phyloP scores from a whole-genome alignment of 1,139 yeast genomes.

The Hanseniaspora gamundiae region DNA sequence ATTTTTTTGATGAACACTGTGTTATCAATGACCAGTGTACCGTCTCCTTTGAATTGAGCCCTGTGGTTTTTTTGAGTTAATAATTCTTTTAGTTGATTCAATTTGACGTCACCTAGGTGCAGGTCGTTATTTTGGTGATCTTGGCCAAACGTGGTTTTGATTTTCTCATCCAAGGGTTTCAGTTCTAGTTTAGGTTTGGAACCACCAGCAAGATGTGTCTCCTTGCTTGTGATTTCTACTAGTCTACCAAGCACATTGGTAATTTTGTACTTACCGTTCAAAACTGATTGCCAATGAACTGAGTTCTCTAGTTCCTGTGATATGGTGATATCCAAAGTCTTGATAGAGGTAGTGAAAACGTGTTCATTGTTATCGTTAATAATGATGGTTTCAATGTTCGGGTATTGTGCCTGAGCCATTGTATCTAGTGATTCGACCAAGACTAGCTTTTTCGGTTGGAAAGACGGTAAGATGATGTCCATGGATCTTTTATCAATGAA shows the following conservation, averaged over 20 bases:
- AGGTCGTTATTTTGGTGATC: conserved; percentile 4
- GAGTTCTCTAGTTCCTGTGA: conserved; percentile 53
- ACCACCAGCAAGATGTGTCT: conserved; percentile 2
- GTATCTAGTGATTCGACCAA: conserved; percentile 32
- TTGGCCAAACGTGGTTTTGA: conserved; percentile 33
- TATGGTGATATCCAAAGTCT: conserved; percentile 59
- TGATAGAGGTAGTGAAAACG: conserved; percentile 47
- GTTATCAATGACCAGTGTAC: conserved; percentile 78
- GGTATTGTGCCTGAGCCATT: background rate
- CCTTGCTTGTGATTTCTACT: conserved; percentile 21
- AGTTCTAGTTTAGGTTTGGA: conserved; percentile 14
- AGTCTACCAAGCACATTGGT: conserved; percentile 75
- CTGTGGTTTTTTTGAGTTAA: conserved; percentile 45
- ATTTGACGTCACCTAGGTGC: conserved; percentile 69
- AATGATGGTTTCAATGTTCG: conserved; percentile 25
- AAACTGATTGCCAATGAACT: conserved; percentile 74
- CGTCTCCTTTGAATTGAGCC: conserved; percentile 91
- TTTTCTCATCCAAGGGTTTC: conserved; percentile 18
- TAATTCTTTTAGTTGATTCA: conserved; percentile 67
- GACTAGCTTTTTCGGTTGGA: conserved; percentile 69
- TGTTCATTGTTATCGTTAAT: conserved; percentile 33
- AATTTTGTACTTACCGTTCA: conserved; percentile 59
- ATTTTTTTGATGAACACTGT: conserved; percentile 64
- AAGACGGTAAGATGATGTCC: conserved; percentile 61
- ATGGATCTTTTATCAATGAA: conserved; percentile 76